Base-by-base conservation (phyloP, 2,329 filamentous ascomycete species). In the Calonectria pseudoturangicola region DNA sequence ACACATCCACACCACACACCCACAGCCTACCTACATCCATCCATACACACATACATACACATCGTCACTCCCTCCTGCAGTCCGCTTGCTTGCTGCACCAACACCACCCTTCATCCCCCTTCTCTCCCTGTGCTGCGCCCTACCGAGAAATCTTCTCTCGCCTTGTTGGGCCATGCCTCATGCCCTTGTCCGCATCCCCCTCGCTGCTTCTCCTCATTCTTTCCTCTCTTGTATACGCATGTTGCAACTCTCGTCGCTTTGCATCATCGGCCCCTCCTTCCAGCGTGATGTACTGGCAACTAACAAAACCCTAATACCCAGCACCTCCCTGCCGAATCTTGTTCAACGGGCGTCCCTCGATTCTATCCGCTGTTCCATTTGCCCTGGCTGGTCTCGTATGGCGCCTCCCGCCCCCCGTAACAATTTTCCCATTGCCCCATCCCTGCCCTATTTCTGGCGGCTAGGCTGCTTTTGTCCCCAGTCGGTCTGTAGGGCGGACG, bases 401-500 rank as follows among this genome's bases (percentile, higher is more conserved):
- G 64, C 33, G 16, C 62, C 41, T 65, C 47, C 60, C 45, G 66
- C 39, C 64, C 28, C 51, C 69, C 18, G 30, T 45, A 21, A 28
- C 63, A 43, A 60, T 43, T 33, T 48, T 51, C 36, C 41, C 56
- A 45, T 13, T 58, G 39, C 41, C 60, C 60, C 58, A 36, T 58
- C 67, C 67, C 64, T 64, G 69, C 64, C 39, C 56, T 68, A 68
- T 64, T 66, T 60, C 74, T 75, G 70, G 74, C 54, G 39, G 27
- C 33, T 25, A 76, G 58, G 54, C 76, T 68, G 72, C 75, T 70
- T 60, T 64, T 45, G 47, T 50, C 71, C 68, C 58, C 60, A 39
- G 72, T 36, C n/a, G 30, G 69, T 43, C 58, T 50, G 60, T 67
- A 67, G 70, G 69, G 65, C 75, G 68, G 54, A 69, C 68, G 68